Evolutionary conservation across 371 early-diverging fungal species (phyloP), one percentile per base, ranked within the genome.

Genomic region (Capillidium heterosporum): DNA sequence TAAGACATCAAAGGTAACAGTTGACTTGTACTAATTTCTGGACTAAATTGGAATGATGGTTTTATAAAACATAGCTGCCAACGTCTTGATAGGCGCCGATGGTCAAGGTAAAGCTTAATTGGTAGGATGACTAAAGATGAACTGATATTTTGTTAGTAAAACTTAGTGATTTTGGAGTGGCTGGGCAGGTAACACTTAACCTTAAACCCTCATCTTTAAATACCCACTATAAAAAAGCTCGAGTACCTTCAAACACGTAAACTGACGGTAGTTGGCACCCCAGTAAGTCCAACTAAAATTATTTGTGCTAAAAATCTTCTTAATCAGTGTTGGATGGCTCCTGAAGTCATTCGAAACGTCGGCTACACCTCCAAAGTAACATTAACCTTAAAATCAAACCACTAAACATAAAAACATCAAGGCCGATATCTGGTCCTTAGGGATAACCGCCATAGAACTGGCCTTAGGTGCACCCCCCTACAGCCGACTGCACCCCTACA

Each of bases 381-480:
- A 27, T 17, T 13, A 7, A 35, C 4, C 4, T 4, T 35, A 35
- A 7, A 35, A 35, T 7, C 13, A 35, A 11, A 1, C 13, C 64
- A 62, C 42, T 8, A 21, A 0, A 0, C 15, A 1, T 40, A 48
- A n/a, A n/a, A n/a, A 7, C 13, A 4, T 35, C 13, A 7, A 54
- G 67, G 95, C 94, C 0, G 99, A 99, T 72, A 92, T 97, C 43
- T 99, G 99, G 99, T 88, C 91, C 42, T 70, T 98, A 31, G 99
- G 98, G 11, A 95, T 99, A 58, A 94, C 97, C 1, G 91, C 98
- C 0, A 92, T 96, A 32, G 98, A 99, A 69, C 70, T 99, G 46
- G 91, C 95, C 39, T 85, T 82, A 56, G 91, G 94, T 0, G 78
- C 82, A 59, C 91, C 95, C 23, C 99, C 99, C 15, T 88, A 89